Base-by-base conservation (phyloP, 73 alveolate genomes). In the Breviolum minutum region DNA sequence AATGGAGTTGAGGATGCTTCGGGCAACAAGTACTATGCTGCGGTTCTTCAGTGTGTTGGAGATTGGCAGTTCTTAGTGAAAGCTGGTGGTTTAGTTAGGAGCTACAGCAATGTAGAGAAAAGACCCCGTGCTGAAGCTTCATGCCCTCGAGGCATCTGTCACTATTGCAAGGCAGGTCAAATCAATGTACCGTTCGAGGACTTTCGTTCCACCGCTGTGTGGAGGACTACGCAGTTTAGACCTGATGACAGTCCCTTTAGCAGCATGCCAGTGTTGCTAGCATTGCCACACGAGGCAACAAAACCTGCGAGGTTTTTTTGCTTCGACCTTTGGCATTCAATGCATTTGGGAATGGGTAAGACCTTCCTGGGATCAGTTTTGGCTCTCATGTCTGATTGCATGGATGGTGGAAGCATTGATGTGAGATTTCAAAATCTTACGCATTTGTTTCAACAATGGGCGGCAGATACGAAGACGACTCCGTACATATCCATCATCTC, bases 281-380 rank as follows among this genome's bases (percentile, higher is more conserved):
- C 2, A 17, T 13, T 87, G 69, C 95, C 84, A 7, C 84, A 87
- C 20, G 66, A 40, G 61, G 66, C 24, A 0, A 48, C 26, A 8
- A 16, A 66, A 5, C 26, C 40, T 8, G 71, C 64, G 6, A 26
- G 84, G 11, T 30, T 87, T 13, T 87, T 66, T n/a, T 16, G 54
- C 11, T 87, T 30, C 63, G 95, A 87, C 27, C 20, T 87, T 0
- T 87, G 74, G 68, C 95, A 87, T 19, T 66, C 40, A 5, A 68
- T 20, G 54, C 81, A 87, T 84, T 70, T 87, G 8, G 95, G 95
- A 7, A 0, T 87, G 6, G 95, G 85, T 3, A 87, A 87, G 60
- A 68, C 81, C 16, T 68, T 66, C 24, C 19, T 68, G 95, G 95
- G 71, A 0, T 27, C 85, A 8, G 32, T 27, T 32, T n/a, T 87